Percentiles rank a stretch among this genome's conserved stretches.
Evolutionary conservation across 345 rosid species (phyloP).

Genomic region (Anastatica hierochuntica): DNA sequence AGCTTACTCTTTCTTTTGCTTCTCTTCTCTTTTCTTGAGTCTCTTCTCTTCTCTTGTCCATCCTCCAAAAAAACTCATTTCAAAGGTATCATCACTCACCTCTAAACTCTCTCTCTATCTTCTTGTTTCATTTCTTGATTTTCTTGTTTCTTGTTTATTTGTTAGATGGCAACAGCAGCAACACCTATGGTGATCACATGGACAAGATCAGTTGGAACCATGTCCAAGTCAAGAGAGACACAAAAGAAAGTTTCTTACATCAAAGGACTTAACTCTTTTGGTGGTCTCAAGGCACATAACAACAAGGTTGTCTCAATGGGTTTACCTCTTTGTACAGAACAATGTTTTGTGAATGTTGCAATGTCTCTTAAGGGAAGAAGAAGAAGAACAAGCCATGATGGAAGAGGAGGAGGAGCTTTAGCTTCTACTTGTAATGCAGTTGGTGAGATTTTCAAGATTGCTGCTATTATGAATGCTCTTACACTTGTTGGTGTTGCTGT

Average conservation of each 20-base stretch:
- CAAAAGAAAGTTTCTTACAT: conserved; percentile 27
- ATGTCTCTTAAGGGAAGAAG: conserved; percentile 28
- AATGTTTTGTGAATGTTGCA: conserved; percentile 33
- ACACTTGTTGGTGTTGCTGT: conserved; percentile 49
- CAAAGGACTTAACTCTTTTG: conserved; percentile 29
- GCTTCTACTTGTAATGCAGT: conserved; percentile 35
- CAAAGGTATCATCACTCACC: conserved; percentile 9
- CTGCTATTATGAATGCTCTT: conserved; percentile 50
- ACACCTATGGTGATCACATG: conserved; percentile 28
- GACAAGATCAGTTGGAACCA: conserved; percentile 1
- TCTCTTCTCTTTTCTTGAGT: conserved; percentile 1
- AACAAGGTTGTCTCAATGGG: conserved; percentile 30
- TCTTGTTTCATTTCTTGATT: neutral
- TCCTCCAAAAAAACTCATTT: neutral
- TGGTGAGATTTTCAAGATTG: conserved; percentile 48
- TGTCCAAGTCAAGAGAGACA: conserved; percentile 11
- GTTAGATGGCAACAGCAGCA: conserved; percentile 34
- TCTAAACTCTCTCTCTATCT: neutral
- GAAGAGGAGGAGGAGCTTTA: conserved; percentile 32
- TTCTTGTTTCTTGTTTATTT: neutral
- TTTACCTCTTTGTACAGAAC: conserved; percentile 26
- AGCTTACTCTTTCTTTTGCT: neutral
- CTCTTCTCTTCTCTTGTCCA: conserved; percentile 12
- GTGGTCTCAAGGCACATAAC: conserved; percentile 43
- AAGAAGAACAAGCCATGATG: no score